Base-by-base conservation (phyloP, 2,329 filamentous ascomycete species). In the Cladosporium sphaerospermum region DNA sequence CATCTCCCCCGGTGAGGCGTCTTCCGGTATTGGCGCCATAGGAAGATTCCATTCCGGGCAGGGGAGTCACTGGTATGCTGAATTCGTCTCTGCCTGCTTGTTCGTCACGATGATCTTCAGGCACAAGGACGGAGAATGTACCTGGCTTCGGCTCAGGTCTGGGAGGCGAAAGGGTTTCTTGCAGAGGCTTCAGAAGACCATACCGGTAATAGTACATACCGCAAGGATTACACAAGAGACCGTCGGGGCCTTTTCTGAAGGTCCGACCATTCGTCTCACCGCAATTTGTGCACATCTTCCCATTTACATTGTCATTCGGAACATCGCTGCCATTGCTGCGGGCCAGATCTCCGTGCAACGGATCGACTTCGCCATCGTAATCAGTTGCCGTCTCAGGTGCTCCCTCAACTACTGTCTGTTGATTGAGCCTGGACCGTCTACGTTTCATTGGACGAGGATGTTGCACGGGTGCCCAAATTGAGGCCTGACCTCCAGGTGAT, bases 221-320 rank as follows among this genome's bases (percentile, higher is more conserved):
- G 52, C 64, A 67, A 9, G 61, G 56, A 49, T 58, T 61, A 54
- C 64, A 67, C n/a, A 66, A 42, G 40, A 58, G 57, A n/a, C 61
- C 63, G 32, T 64, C 56, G 9, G 64, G 64, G 2, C 63, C 63
- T 16, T 50, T 55, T 13, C 61, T 59, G 63, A 63, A 67, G 31
- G 33, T 52, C 5, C 52, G 31, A 9, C 63, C 57, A 36, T 57
- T 49, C 13, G 57, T 61, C 46, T 61, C 53, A 31, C 57, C 56
- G 54, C 64, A 67, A 50, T 67, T 65, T 54, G 50, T 57, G 54
- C 64, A 67, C 16, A 34, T 50, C 37, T 41, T 48, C 53, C 46
- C 54, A 47, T 54, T 56, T 16, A 55, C 37, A 9, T 54, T 52
- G 13, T 42, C n/a, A 43, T 18, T 40, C 18, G 31, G 19, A 42